phyloP scores from a whole-genome alignment of 2,329 filamentous ascomycete species.

The Cryphonectria japonica region DNA sequence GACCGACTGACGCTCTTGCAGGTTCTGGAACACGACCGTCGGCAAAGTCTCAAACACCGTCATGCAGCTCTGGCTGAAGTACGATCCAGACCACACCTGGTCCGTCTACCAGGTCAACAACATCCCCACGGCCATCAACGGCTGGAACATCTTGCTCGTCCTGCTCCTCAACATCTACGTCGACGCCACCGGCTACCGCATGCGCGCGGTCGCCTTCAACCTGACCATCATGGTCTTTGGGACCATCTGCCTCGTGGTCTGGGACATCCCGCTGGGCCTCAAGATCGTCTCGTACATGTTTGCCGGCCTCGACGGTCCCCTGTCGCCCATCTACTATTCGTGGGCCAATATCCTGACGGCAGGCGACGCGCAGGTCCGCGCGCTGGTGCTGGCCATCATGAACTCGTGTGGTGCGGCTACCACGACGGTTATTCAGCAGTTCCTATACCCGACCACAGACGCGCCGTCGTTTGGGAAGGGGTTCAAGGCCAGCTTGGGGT shows the following conservation, averaged over 20 bases:
- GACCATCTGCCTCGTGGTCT: constrained; percentile 38
- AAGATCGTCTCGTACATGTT: constrained; percentile 41
- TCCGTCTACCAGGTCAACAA: constrained; percentile 38
- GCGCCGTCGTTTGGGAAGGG: constrained; percentile 38
- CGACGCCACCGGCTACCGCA: constrained; percentile 40
- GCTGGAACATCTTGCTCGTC: constrained; percentile 37
- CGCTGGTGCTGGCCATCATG: constrained; percentile 42
- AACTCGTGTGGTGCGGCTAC: constrained; percentile 40
- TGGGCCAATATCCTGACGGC: constrained; percentile 43
- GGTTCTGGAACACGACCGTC: constrained; percentile 37
- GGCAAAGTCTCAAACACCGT: constrained; percentile 38
- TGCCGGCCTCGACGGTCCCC: constrained; percentile 41
- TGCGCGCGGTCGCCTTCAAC: constrained; percentile 39
- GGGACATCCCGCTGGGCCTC: constrained; percentile 40
- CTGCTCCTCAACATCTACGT: constrained; percentile 36
- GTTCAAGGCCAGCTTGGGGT: constrained; percentile 37
- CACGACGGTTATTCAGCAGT: constrained; percentile 39
- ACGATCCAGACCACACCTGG: constrained; percentile 36
- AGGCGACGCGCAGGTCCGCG: constrained; percentile 41
- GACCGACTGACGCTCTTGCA: neutral
- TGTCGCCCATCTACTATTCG: constrained; percentile 41
- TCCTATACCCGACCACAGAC: constrained; percentile 40
- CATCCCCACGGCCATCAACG: constrained; percentile 38
- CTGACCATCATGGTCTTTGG: constrained; percentile 38
- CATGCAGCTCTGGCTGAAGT: constrained; percentile 36